Percentiles rank a stretch among this genome's conserved stretches.
Evolutionary conservation across 306 rosid species (phyloP).

Genomic region (Dicorynia guianensis): DNA sequence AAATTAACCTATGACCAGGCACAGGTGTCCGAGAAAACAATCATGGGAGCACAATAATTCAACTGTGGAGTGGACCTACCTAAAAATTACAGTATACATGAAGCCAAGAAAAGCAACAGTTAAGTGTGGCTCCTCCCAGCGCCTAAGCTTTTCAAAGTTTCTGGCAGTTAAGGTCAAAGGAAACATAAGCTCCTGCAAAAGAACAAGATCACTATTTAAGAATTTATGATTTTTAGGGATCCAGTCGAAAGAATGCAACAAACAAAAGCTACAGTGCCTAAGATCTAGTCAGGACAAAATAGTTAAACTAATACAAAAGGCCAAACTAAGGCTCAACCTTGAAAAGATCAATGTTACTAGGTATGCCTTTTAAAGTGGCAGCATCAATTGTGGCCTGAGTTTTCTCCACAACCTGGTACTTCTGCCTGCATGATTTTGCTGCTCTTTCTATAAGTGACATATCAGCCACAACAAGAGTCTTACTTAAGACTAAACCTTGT

Average conservation of each 20-base stretch:
- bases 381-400: conserved; percentile 98
- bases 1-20: conserved; percentile 6
- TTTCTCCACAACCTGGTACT: conserved; percentile 69
- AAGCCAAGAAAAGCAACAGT: conserved; percentile 78
- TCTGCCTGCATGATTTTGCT: conserved; percentile 66
- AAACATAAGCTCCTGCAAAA: conserved; percentile 81
- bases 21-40: conserved; percentile 15
- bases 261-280: conserved; percentile 5
- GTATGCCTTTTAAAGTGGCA: conserved; percentile 91
- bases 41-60: conserved; percentile 13
- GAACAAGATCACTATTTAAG: conserved; percentile 33
- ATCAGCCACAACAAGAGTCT: conserved; percentile 86
- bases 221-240: conserved; percentile 4
- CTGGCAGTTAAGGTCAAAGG: conserved; percentile 65
- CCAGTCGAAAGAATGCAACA: conserved; percentile 27
- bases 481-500: conserved; percentile 80
- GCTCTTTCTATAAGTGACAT: conserved; percentile 79
- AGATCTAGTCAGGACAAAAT: conserved; percentile 20
- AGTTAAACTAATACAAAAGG: background rate
- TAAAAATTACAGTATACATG: conserved; percentile 70
- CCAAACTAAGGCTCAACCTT: conserved; percentile 64
- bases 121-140: conserved; percentile 91
- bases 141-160: conserved; percentile 80
- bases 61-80: conserved; percentile 54
- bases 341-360: conserved; percentile 96